Evolutionary conservation across 192 early-diverging fungal species (phyloP), one percentile per base, ranked within the genome.

Genomic region (Geranomyces michiganensis): DNA sequence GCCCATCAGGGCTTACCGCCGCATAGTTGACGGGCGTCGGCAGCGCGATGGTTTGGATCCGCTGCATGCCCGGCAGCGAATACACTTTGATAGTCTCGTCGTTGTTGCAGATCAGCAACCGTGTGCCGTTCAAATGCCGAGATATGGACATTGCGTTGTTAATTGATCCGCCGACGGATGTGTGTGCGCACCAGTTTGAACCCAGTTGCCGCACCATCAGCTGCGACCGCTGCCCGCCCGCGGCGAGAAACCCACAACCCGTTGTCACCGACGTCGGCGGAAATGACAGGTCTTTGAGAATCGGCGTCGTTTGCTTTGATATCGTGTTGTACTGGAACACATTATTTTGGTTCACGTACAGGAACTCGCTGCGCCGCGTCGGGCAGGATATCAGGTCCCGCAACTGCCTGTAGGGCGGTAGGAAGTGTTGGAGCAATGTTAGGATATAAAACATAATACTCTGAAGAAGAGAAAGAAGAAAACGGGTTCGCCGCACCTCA

Each of bases 61-160:
- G 81, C 43, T 89, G 83, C 51, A 98, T 81, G 49, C 82, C 85
- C 0, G 96, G 96, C 30, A 97, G 79, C 0, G 90, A 85, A 75
- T 91, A 90, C 5, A 98, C 88, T 70, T 94, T 94, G 73, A 98
- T 93, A 2, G 92, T 92, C 51, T 92, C 85, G 76, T 98, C 96
- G 72, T 98, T 98, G 79, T 94, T 97, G 80, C 94, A 93, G 26
- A 94, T 91, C 67, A 96, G 68, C 8, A 98, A 80, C 5, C 92
- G 89, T 0, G 89, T 89, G 22, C 85, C 63, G 22, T 70, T 85
- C 26, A 75, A 68, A 43, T 88, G 79, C 21, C 83, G 65, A 1
- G 88, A 84, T 45, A 94, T 90, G 51, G 78, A 85, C 51, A 94
- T 83, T 3, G 92, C 90, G 72, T 96, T 98, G 81, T 96, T 96